Percentiles rank a stretch among this genome's conserved stretches.
phyloP scores from a whole-genome alignment of 305 asterid genomes.

The Rubia balearica region DNA sequence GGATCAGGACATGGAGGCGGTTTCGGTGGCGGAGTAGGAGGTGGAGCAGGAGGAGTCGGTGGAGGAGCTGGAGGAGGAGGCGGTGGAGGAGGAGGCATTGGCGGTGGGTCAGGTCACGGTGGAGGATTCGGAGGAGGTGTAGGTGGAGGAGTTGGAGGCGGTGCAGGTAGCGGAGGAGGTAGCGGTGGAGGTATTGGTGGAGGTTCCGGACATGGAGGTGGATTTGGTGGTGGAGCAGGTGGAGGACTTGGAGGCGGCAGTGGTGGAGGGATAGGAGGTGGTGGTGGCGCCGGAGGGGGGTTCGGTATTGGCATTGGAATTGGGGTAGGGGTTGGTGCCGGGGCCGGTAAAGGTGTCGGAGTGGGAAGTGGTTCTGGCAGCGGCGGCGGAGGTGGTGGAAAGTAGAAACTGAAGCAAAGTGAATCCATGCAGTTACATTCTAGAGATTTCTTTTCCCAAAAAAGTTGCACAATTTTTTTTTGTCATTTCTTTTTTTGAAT shows the following conservation, averaged over 20 bases:
- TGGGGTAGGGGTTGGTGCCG: constrained; percentile 14
- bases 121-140: constrained; percentile 38
- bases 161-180: constrained; percentile 14
- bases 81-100: constrained; percentile 16
- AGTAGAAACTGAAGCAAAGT: background rate
- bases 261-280: constrained; percentile 21
- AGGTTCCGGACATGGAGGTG: constrained; percentile 12
- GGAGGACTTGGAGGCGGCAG: constrained; percentile 12
- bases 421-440: background rate
- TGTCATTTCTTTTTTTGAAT: background rate
- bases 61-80: constrained; percentile 22
- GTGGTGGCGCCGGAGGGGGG: constrained; percentile 19
- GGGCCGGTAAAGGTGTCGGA: constrained; percentile 13
- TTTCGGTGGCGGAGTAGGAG: constrained; percentile 12
- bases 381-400: constrained; percentile 15
- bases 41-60: constrained; percentile 37
- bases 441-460: background rate
- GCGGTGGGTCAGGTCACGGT: constrained; percentile 39
- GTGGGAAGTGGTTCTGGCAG: constrained; percentile 17
- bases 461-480: no score
- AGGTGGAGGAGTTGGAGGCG: constrained; percentile 26
- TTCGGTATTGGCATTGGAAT: constrained; percentile 17
- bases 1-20: constrained; percentile 18
- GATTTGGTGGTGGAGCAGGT: constrained; percentile 16
- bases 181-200: constrained; percentile 12